Evolutionary conservation across 192 early-diverging fungal genomes (phyloP).

Genomic region (Phycomyces nitens): DNA sequence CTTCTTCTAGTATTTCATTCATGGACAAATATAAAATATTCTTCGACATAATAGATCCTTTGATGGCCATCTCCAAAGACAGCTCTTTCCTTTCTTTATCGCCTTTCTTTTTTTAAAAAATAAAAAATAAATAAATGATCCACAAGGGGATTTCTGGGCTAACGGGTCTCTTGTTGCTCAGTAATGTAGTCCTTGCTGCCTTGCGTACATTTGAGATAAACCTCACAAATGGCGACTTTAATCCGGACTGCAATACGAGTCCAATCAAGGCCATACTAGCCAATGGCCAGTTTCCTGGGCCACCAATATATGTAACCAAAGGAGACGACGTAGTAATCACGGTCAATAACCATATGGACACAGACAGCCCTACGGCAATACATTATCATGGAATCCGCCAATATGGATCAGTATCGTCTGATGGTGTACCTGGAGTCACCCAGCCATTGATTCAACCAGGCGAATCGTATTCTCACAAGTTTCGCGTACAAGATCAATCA

Average conservation of each 20-base stretch:
- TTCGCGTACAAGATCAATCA: constrained; percentile 30
- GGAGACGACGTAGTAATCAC: constrained; percentile 46
- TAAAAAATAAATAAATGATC: too few relatives aligned
- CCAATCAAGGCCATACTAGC: neutral
- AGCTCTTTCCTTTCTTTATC: too few relatives aligned
- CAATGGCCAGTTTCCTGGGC: constrained; percentile 55
- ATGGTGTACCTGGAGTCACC: constrained; percentile 63
- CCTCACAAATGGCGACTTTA: neutral
- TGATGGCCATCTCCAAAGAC: too few relatives aligned
- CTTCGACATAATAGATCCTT: too few relatives aligned
- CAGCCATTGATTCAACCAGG: constrained; percentile 48
- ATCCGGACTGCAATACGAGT: constrained; percentile 11
- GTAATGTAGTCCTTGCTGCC: neutral
- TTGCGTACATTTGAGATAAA: constrained; percentile 1
- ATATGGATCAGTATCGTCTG: constrained; percentile 32
- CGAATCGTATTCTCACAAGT: constrained; percentile 39
- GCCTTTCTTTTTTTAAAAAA: too few relatives aligned
- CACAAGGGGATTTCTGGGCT: too few relatives aligned
- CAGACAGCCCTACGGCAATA: constrained; percentile 24
- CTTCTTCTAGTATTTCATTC: too few relatives aligned
- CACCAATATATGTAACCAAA: constrained; percentile 45
- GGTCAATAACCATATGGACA: constrained; percentile 40
- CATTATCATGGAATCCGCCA: constrained; percentile 54
- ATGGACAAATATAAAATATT: too few relatives aligned
- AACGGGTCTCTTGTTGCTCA: constrained; percentile 1